These are phyloP conservation scores for Begonia fuchsioides DNA, from an alignment of 306 rosid species.

Conservation along the genomic window DNA sequence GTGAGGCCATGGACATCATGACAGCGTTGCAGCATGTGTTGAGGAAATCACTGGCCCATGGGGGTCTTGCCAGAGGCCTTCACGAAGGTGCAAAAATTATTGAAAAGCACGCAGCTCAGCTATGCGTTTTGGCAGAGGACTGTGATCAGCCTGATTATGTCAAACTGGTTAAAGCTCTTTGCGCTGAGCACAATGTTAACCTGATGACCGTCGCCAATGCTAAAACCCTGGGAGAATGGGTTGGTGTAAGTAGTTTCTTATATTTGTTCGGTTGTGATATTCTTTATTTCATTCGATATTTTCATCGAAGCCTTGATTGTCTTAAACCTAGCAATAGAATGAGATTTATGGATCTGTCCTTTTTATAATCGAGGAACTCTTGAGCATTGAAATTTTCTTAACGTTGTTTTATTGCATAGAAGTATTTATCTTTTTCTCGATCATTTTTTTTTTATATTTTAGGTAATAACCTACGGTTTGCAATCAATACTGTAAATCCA, in stretches of 20 bases:
- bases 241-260: conserved; percentile 59
- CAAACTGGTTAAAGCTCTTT: conserved; percentile 71
- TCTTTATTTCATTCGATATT: too few relatives aligned
- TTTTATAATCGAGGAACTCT: too few relatives aligned
- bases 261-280: too few relatives aligned
- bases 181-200: conserved; percentile 73
- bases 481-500: too few relatives aligned
- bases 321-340: too few relatives aligned
- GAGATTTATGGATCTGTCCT: too few relatives aligned
- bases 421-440: too few relatives aligned
- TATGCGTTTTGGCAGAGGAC: conserved; percentile 75
- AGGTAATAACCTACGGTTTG: too few relatives aligned
- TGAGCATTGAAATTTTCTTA: too few relatives aligned
- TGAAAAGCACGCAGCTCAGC: conserved; percentile 74
- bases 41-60: conserved; percentile 71
- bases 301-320: too few relatives aligned
- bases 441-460: too few relatives aligned
- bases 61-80: conserved; percentile 75
- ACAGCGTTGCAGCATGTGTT: conserved; percentile 69
- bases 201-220: conserved; percentile 65
- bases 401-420: too few relatives aligned
- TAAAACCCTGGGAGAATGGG: conserved; percentile 94
- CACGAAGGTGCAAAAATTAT: conserved; percentile 73
- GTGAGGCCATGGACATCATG: conserved; percentile 34
- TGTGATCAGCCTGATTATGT: conserved; percentile 84